phyloP scores from a whole-genome alignment of 768 basidiomycete genomes.

The Austroboletus eburneus region DNA sequence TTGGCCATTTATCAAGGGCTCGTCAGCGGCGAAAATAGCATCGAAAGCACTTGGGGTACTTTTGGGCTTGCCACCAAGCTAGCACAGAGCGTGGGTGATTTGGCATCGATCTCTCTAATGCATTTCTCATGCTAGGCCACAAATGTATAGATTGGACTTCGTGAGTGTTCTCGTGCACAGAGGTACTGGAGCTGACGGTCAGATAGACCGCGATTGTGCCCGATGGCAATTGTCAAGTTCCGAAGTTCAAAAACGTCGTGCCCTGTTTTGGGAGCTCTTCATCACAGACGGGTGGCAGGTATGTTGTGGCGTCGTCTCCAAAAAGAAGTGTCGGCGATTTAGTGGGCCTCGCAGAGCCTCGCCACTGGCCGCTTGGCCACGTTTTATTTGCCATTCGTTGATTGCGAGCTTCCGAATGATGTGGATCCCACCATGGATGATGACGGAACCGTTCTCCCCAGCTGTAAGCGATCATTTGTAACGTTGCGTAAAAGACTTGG shows the following conservation, averaged over 20 bases:
- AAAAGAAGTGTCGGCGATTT: not conserved
- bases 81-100: constrained; percentile 58
- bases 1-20: constrained; percentile 73
- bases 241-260: constrained; percentile 68
- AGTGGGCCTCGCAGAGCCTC: constrained; percentile 44
- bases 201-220: constrained; percentile 64
- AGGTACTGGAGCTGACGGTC: constrained; percentile 13
- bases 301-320: constrained; percentile 10
- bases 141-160: constrained; percentile 55
- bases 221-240: constrained; percentile 58
- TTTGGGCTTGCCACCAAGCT: constrained; percentile 64
- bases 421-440: constrained; percentile 54
- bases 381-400: constrained; percentile 67
- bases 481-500: not conserved
- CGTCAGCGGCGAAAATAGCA: constrained; percentile 63
- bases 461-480: constrained; percentile 46
- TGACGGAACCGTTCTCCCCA: constrained; percentile 53
- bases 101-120: not conserved
- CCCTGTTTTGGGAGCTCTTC: constrained; percentile 71
- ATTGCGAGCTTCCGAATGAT: constrained; percentile 64
- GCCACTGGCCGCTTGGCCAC: constrained; percentile 68
- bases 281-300: constrained; percentile 77
- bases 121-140: constrained; percentile 1
- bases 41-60: constrained; percentile 63
- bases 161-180: constrained; percentile 37